These are phyloP conservation scores for Bipolaris zeicola DNA, from an alignment of 2,329 filamentous ascomycete genomes.

Conservation along the genomic window DNA sequence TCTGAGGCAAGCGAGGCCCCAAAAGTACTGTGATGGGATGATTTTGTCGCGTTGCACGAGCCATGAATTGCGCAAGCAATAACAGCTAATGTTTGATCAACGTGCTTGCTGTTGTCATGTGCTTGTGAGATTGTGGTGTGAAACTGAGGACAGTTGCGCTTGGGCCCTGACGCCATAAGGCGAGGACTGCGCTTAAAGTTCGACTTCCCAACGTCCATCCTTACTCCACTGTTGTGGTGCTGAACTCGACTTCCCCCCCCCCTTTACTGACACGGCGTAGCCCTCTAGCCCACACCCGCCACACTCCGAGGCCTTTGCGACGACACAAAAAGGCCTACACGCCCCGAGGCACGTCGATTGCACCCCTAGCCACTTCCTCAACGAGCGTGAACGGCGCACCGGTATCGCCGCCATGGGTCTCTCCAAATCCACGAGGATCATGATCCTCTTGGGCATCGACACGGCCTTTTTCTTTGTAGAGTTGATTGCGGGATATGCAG, in stretches of 20 bases:
- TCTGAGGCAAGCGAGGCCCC: neutral
- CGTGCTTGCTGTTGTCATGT: neutral
- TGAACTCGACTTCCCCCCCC: neutral
- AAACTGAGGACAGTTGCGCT: neutral
- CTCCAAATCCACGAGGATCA: slow-evolving; percentile 91
- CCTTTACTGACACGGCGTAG: neutral
- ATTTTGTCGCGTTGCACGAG: neutral
- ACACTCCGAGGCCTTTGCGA: neutral
- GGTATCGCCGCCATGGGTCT: slow-evolving; percentile 68
- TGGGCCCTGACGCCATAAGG: slow-evolving; percentile 6
- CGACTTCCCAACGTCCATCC: slow-evolving; percentile 3
- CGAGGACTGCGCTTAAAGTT: slow-evolving; percentile 1
- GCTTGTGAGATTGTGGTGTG: neutral
- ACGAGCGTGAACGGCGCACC: slow-evolving; percentile 4
- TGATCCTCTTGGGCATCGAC: slow-evolving; percentile 91
- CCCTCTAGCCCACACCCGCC: neutral
- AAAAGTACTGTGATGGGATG: neutral
- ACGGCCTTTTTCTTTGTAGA: slow-evolving; percentile 88
- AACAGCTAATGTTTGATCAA: neutral
- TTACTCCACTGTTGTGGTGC: slow-evolving; percentile 1
- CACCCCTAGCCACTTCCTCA: neutral
- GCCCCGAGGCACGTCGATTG: neutral
- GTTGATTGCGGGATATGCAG: slow-evolving; percentile 78
- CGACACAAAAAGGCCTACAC: neutral
- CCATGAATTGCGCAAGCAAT: neutral